A percentile compares a stretch with the other conserved stretches of the same genome.
Conservation (phyloP, 2,329 filamentous ascomycete species). For the Fusarium duplospermum region DNA sequence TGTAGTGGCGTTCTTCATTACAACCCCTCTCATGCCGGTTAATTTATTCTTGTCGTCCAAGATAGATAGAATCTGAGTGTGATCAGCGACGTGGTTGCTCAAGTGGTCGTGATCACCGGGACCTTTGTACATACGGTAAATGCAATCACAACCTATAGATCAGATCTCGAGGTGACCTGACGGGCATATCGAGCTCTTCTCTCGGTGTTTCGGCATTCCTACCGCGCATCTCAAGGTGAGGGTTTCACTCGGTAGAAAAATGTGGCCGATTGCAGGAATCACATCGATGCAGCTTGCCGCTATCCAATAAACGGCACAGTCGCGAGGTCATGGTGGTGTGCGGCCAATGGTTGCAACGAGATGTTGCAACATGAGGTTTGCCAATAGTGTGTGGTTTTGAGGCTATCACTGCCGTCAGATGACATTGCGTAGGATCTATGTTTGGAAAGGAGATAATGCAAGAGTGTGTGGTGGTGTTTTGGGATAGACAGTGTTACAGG, state of each 20-base stretch:
- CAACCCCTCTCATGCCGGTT: slow-evolving; percentile 15
- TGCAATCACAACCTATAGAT: neutral
- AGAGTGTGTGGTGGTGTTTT: neutral
- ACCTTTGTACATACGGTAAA: neutral
- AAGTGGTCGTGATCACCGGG: neutral
- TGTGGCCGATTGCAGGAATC: slow-evolving; percentile 3
- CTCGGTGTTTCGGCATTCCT: slow-evolving; percentile 26
- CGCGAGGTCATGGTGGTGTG: slow-evolving; percentile 12
- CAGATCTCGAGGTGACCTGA: neutral
- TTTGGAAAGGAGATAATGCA: neutral
- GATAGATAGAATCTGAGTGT: neutral
- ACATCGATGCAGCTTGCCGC: neutral
- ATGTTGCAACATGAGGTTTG: slow-evolving; percentile 1
- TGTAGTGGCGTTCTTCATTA: neutral
- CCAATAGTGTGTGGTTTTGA: neutral
- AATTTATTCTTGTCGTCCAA: neutral
- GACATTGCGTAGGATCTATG: neutral
- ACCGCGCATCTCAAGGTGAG: neutral
- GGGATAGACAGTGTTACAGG: neutral
- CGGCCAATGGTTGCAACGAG: slow-evolving; percentile 15
- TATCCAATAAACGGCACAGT: slow-evolving; percentile 24
- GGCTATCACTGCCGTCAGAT: neutral
- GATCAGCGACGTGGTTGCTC: slow-evolving; percentile 14
- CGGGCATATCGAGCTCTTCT: slow-evolving; percentile 17
- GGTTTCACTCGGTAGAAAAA: slow-evolving; percentile 20